Conservation (phyloP, 1,284 basidiomycete species). For the Boletellus deceptivus region DNA sequence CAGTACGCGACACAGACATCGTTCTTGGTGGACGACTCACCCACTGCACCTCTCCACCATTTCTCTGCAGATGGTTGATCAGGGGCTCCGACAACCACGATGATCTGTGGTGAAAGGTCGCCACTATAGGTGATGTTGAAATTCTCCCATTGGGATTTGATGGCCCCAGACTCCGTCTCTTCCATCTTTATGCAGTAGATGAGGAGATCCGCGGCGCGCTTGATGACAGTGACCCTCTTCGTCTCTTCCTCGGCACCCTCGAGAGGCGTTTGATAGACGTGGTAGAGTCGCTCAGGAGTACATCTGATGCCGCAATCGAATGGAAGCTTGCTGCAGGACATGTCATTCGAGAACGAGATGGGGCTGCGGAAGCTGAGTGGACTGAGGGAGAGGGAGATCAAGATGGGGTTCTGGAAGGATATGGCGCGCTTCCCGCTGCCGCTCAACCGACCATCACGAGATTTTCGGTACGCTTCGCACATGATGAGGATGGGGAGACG, state of each 20-base stretch:
- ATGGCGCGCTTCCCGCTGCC: conserved; percentile 17
- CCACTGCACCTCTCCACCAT: conserved; percentile 20
- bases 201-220: conserved; percentile 26
- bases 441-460: background rate
- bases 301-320: conserved; percentile 16
- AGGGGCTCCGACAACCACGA: conserved; percentile 21
- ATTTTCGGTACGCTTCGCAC: conserved; percentile 17
- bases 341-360: conserved; percentile 18
- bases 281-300: conserved; percentile 11
- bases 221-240: conserved; percentile 11
- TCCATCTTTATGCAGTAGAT: conserved; percentile 22
- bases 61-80: conserved; percentile 14
- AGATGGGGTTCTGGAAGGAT: conserved; percentile 24
- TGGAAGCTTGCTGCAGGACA: conserved; percentile 16
- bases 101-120: conserved; percentile 24
- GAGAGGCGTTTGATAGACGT: conserved; percentile 15
- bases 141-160: conserved; percentile 26
- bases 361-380: conserved; percentile 25
- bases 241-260: conserved; percentile 5
- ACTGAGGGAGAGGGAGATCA: conserved; percentile 12
- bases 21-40: background rate
- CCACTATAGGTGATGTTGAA: conserved; percentile 26
- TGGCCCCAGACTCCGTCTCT: background rate
- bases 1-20: conserved; percentile 14
- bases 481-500: conserved; percentile 24